Base-by-base conservation (phyloP, 108 stramenopile genomes). In the Aurantiochytrium sp. region DNA sequence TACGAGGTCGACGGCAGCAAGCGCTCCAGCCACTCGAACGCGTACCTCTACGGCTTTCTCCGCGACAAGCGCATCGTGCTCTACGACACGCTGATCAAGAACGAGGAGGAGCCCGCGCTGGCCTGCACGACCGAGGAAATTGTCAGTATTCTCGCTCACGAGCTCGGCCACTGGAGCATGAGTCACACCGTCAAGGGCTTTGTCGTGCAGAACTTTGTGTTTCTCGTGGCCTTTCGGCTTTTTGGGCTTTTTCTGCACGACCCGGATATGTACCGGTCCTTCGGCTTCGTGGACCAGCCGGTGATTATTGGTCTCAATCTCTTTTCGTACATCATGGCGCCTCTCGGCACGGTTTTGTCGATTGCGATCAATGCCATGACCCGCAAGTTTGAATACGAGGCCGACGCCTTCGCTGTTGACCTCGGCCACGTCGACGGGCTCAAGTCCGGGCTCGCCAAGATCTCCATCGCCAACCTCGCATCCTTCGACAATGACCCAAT, bases 21-120 rank as follows among this genome's bases (percentile, higher is more conserved):
- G 92, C 94, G 99, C 31, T 96, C 95, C 6, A 93, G 94, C 86
- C 99, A 99, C 94, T 96, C 95, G 88, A 99, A 99, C 92, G 99
- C 99, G 10, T 99, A 97, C 92, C 97, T 99, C 95, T 98, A 96
- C 94, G 98, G 98, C 27, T 97, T 98, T 88, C 95, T 96, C 86
- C 96, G 94, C 92, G 97, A 97, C 93, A 98, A 98, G 93, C 94
- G 99, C 55, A 98, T 99, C 90, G 97, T 98, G 21, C 91, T 98
- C n/a, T 99, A 96, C 89, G 99, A 99, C 91, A 99, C 98, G 32
- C 93, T 99, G 24, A 89, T 99, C 89, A 91, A 94, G 37, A 92
- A 93, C 90, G 90, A 90, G 30, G 32, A 85, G 30, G 73, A 81
- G 73, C 73, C 53, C 27, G 36, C 68, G 12, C 39, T 81, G 42